Evolutionary conservation across 495 filamentous ascomycete genomes (phyloP), one percentile per base, ranked within the genome.

Genomic region (Lophiostoma macrostomum): DNA sequence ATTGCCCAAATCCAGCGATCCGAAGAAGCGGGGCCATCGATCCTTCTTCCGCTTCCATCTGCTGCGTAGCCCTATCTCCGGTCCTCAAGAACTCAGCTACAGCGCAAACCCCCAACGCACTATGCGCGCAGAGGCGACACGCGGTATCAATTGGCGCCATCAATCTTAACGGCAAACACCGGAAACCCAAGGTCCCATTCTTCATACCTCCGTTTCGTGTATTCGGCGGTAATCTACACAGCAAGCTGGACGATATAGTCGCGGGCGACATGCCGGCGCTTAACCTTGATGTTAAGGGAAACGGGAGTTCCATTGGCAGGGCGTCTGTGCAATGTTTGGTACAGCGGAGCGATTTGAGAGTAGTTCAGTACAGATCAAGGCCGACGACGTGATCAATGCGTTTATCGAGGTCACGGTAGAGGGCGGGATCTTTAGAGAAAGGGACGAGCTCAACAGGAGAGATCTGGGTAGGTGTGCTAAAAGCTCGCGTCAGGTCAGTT

Each of bases 241-340:
- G 30, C 41, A n/a, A 55, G 32, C 22, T 55, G 29, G 3, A 55
- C 24, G n/a, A 25, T 24, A 10, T 29, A 32, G 30, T 55, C 51
- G 2, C 8, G 5, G 18, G 19, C 30, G 30, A 18, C 39, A 24
- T 55, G 29, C 1, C 18, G 4, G 28, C 40, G 40, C 30, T 53
- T 55, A 13, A 47, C 51, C n/a, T 55, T 42, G 18, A 55, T 47
- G 30, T 47, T 55, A 16, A 55, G 51, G 20, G 47, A 55, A 23
- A 55, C 5, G 14, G 51, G 51, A 14, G 20, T 46, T 3, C 4
- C 6, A 32, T 47, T 55, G 19, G 32, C 16, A 18, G 41, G 41
- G 41, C 23, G 18, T 8, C 16, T 12, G 20, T 38, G 46, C 18
- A 31, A 22, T 18, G 14, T n/a, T 43, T 31, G 36, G 18, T 28